These are phyloP conservation scores for Teratosphaeria destructans DNA, from an alignment of 2,329 filamentous ascomycete species.

Conservation along the genomic window DNA sequence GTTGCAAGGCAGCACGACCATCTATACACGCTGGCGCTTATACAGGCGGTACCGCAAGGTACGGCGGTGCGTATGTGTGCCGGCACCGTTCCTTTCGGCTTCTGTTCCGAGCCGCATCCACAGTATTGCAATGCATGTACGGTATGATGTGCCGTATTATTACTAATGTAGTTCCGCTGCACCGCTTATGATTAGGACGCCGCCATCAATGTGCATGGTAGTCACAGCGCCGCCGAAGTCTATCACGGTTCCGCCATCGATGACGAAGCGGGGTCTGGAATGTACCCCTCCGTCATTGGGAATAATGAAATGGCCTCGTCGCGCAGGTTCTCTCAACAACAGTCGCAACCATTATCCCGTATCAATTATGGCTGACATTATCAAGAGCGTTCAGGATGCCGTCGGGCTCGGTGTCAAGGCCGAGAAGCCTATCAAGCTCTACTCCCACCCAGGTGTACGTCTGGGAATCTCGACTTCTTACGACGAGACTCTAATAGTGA, in stretches of 20 bases:
- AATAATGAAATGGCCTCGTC: not conserved
- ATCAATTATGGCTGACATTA: not conserved
- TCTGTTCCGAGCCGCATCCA: not conserved
- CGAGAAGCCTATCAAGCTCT: constrained; percentile 20
- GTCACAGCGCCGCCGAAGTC: not conserved
- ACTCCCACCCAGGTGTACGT: constrained; percentile 15
- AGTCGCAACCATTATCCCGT: not conserved
- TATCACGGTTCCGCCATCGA: not conserved
- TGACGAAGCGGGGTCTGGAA: not conserved
- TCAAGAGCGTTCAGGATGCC: not conserved
- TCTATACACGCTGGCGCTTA: too few relatives aligned
- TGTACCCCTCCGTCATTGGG: not conserved
- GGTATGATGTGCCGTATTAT: too few relatives aligned
- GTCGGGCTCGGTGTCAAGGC: not conserved
- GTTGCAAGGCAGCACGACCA: too few relatives aligned
- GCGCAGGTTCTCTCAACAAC: not conserved
- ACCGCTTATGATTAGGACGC: not conserved
- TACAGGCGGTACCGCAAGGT: too few relatives aligned
- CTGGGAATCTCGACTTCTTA: not conserved
- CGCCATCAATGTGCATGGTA: not conserved
- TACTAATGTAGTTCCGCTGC: not conserved
- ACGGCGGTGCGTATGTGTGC: too few relatives aligned
- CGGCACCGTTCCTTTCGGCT: too few relatives aligned
- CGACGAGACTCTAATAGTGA: not conserved
- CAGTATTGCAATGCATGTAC: not conserved